phyloP scores from a whole-genome alignment of 108 stramenopile genomes.

The Cylindrotheca fusiformis region DNA sequence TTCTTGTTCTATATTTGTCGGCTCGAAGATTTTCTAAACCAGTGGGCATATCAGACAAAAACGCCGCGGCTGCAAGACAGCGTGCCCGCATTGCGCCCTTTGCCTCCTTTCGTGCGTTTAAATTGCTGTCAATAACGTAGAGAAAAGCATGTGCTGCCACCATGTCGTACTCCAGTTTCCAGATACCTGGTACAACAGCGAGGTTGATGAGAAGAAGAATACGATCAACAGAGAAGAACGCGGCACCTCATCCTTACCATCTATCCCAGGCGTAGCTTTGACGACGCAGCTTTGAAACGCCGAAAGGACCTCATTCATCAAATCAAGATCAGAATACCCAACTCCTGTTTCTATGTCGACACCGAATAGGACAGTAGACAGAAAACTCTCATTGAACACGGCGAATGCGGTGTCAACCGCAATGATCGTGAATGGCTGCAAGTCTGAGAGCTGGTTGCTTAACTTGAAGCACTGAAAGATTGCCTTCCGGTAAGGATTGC shows the following conservation, averaged over 20 bases:
- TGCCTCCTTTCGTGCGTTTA: conserved; percentile 31
- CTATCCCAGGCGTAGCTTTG: conserved; percentile 18
- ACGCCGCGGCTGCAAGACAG: conserved; percentile 41
- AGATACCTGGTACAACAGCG: conserved; percentile 30
- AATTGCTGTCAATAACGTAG: conserved; percentile 26
- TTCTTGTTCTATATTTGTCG: not conserved
- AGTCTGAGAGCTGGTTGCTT: conserved; percentile 24
- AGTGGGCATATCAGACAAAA: conserved; percentile 35
- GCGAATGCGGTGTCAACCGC: conserved; percentile 43
- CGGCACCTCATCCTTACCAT: conserved; percentile 5
- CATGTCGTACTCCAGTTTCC: conserved; percentile 64
- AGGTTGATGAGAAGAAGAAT: not conserved
- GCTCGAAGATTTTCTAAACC: conserved; percentile 20
- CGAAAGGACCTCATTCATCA: conserved; percentile 31
- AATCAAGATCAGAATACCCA: conserved; percentile 22
- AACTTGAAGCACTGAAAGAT: conserved; percentile 37
- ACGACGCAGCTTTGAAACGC: conserved; percentile 30
- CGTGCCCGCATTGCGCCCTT: conserved; percentile 18
- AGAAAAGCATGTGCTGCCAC: conserved; percentile 64
- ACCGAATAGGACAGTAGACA: conserved; percentile 40
- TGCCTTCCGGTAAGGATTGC: conserved; percentile 56
- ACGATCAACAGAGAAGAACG: not conserved
- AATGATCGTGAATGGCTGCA: conserved; percentile 31
- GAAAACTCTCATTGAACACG: conserved; percentile 29
- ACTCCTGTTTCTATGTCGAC: conserved; percentile 20